Percentiles rank a stretch among this genome's conserved stretches.
These are phyloP conservation scores for Aspergillus funiculosus DNA, from an alignment of 495 filamentous ascomycete species.

Conservation along the genomic window DNA sequence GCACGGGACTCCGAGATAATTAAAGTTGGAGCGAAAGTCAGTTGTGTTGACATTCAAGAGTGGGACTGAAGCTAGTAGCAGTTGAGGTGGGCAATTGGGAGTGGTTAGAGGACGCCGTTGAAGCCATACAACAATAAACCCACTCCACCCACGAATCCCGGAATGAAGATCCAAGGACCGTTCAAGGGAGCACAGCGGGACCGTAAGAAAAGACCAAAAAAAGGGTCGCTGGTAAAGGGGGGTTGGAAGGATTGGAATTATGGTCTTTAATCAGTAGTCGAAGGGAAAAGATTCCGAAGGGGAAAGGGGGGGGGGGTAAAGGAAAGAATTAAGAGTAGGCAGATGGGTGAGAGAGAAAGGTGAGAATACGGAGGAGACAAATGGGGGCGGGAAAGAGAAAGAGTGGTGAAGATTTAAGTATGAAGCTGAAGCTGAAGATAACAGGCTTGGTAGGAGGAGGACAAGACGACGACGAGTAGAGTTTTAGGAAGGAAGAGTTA, in stretches of 20 bases:
- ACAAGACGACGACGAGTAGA: too few species aligned
- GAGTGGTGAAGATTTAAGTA: neutral
- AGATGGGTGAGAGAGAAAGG: neutral
- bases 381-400: constrained; percentile 1
- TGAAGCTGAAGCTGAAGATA: too few species aligned
- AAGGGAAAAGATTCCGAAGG: too few species aligned
- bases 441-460: neutral
- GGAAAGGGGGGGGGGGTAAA: neutral
- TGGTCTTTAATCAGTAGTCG: neutral
- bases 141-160: constrained; percentile 11
- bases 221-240: constrained; percentile 1
- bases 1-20: constrained; percentile 8
- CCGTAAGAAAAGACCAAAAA: neutral
- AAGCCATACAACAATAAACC: constrained; percentile 14
- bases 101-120: constrained; percentile 10
- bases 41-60: constrained; percentile 13
- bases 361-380: neutral
- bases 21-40: constrained; percentile 14
- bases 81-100: constrained; percentile 11
- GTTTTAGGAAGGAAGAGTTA: too few species aligned
- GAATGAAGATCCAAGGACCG: constrained; percentile 4
- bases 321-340: neutral
- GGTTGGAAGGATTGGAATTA: neutral
- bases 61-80: constrained; percentile 6
- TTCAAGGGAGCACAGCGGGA: neutral